These are phyloP conservation scores for Brasilioporus rufonigricans DNA, from an alignment of 768 basidiomycete genomes.

Conservation along the genomic window DNA sequence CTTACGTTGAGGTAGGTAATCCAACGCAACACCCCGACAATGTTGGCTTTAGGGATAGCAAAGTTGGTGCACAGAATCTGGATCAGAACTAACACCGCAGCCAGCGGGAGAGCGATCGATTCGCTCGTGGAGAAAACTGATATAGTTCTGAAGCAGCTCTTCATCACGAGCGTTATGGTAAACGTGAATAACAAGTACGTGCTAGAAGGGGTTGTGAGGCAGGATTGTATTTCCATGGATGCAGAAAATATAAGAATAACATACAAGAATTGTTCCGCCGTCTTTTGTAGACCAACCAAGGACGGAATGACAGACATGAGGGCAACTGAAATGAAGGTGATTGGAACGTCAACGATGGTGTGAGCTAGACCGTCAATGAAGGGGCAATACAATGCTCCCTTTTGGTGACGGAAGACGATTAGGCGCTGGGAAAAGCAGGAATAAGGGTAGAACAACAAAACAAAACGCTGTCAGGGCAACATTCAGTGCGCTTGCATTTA, in stretches of 20 bases:
- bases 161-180: conserved; percentile 60
- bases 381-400: conserved; percentile 47
- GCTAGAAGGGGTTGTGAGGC: conserved; percentile 42
- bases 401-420: conserved; percentile 42
- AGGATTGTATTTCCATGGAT: conserved; percentile 10
- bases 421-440: conserved; percentile 42
- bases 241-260: neutral
- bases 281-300: conserved; percentile 18
- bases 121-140: conserved; percentile 54
- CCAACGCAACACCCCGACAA: conserved; percentile 57
- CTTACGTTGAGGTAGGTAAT: conserved; percentile 58
- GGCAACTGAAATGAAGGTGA: conserved; percentile 27
- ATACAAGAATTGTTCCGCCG: conserved; percentile 21
- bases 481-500: neutral
- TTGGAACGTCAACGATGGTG: conserved; percentile 45
- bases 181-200: conserved; percentile 54
- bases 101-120: conserved; percentile 44
- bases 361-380: conserved; percentile 45
- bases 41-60: conserved; percentile 24
- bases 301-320: conserved; percentile 13
- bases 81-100: conserved; percentile 35
- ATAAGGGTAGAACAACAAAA: conserved; percentile 53
- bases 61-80: conserved; percentile 45
- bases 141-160: conserved; percentile 67
- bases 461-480: conserved; percentile 35